phyloP scores from a whole-genome alignment of 2,329 filamentous ascomycete genomes.

The Ascocoryne sarcoides region DNA sequence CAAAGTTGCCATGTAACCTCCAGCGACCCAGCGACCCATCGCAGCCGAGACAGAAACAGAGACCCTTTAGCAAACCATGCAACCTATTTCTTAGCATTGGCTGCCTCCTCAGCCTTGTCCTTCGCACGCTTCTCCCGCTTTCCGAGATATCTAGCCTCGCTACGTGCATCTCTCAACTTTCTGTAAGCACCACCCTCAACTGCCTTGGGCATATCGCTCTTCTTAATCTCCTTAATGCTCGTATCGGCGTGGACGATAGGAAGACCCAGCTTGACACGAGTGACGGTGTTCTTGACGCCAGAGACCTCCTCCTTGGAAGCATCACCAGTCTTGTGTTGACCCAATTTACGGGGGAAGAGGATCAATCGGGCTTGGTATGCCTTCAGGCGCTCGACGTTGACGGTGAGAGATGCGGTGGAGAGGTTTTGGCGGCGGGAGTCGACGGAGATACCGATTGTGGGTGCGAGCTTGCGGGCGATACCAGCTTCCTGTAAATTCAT shows the following conservation, averaged over 20 bases:
- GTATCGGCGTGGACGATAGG: constrained; percentile 63
- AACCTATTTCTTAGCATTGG: constrained; percentile 65
- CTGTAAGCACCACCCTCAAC: constrained; percentile 78
- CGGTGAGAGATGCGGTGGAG: constrained; percentile 85
- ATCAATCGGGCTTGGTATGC: constrained; percentile 95
- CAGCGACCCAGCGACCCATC: neutral
- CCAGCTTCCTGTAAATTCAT: constrained; percentile 70
- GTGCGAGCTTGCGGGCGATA: constrained; percentile 87
- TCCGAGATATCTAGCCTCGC: constrained; percentile 73
- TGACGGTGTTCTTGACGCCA: constrained; percentile 51
- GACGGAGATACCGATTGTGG: constrained; percentile 95
- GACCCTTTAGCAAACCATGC: neutral
- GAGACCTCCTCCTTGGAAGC: constrained; percentile 72
- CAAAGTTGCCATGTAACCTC: neutral
- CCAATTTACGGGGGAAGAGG: constrained; percentile 92
- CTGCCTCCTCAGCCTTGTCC: constrained; percentile 77
- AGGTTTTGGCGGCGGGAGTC: constrained; percentile 96
- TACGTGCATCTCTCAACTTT: constrained; percentile 75
- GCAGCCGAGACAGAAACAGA: neutral
- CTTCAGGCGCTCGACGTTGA: constrained; percentile 96
- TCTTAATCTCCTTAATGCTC: constrained; percentile 67
- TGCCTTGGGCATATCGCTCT: constrained; percentile 68
- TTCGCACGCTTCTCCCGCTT: constrained; percentile 86
- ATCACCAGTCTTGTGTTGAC: constrained; percentile 90
- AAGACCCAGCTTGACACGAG: constrained; percentile 49